A percentile compares a stretch with the other conserved stretches of the same genome.
These are phyloP conservation scores for Eucalyptus cloeziana DNA, from an alignment of 345 rosid genomes.

Conservation along the genomic window DNA sequence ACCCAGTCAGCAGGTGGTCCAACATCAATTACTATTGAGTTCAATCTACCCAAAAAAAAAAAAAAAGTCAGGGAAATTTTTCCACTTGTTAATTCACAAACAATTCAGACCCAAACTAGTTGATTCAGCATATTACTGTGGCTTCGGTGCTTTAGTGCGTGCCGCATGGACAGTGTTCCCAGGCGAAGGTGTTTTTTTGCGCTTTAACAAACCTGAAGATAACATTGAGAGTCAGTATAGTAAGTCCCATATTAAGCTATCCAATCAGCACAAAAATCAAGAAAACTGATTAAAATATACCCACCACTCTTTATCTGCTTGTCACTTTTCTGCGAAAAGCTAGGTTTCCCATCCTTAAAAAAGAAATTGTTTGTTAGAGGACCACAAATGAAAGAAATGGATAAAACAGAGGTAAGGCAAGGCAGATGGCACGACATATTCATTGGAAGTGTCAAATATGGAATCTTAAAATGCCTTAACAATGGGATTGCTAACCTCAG, in stretches of 20 bases:
- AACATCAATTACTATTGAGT: slow-evolving; percentile 25
- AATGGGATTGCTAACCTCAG: slow-evolving; percentile 45
- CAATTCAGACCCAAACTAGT: neutral
- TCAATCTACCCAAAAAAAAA: slow-evolving; percentile 13
- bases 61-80: neutral
- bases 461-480: slow-evolving; percentile 1
- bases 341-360: slow-evolving; percentile 36
- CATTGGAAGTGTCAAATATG: neutral
- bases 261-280: neutral
- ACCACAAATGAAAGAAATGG: neutral
- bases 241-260: neutral
- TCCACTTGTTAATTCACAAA: neutral
- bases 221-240: neutral
- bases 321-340: slow-evolving; percentile 29
- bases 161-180: slow-evolving; percentile 21
- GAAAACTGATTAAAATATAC: neutral
- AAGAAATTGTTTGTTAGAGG: neutral
- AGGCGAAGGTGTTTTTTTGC: slow-evolving; percentile 26
- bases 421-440: neutral
- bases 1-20: slow-evolving; percentile 79
- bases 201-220: slow-evolving; percentile 35
- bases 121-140: slow-evolving; percentile 13
- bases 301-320: slow-evolving; percentile 41
- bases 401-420: neutral
- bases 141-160: slow-evolving; percentile 17